Evolutionary conservation across 164 flowering plant genomes (phyloP).

Genomic region (Hamamelis virginiana): DNA sequence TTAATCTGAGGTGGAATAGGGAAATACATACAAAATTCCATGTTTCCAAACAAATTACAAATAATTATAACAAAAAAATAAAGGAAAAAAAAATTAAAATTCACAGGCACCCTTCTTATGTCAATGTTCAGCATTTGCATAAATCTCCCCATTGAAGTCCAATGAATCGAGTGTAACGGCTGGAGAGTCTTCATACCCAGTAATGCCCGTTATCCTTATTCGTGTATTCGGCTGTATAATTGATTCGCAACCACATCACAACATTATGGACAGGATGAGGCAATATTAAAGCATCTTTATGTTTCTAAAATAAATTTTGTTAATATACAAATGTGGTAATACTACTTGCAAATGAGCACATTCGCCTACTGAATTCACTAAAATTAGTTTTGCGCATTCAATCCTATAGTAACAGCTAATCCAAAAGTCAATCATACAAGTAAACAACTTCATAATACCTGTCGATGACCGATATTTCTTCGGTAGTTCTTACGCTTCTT

Average conservation of each 20-base stretch:
- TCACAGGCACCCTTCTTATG: background rate
- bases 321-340: background rate
- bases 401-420: background rate
- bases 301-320: background rate
- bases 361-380: background rate
- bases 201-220: constrained; percentile 81
- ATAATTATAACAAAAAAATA: background rate
- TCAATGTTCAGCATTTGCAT: background rate
- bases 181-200: constrained; percentile 80
- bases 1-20: background rate
- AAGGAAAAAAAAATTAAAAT: background rate
- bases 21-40: constrained; percentile 3
- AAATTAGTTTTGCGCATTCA: background rate
- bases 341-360: background rate
- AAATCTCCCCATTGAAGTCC: background rate
- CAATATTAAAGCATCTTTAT: background rate
- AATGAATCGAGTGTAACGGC: constrained; percentile 43
- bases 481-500: constrained; percentile 81
- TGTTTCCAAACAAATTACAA: background rate
- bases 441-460: constrained; percentile 47
- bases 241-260: background rate
- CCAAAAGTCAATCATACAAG: background rate
- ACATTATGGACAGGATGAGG: background rate
- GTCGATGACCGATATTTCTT: constrained; percentile 90
- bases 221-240: constrained; percentile 80